phyloP scores from a whole-genome alignment of 164 flowering plant genomes.

The Berberis vulgaris region DNA sequence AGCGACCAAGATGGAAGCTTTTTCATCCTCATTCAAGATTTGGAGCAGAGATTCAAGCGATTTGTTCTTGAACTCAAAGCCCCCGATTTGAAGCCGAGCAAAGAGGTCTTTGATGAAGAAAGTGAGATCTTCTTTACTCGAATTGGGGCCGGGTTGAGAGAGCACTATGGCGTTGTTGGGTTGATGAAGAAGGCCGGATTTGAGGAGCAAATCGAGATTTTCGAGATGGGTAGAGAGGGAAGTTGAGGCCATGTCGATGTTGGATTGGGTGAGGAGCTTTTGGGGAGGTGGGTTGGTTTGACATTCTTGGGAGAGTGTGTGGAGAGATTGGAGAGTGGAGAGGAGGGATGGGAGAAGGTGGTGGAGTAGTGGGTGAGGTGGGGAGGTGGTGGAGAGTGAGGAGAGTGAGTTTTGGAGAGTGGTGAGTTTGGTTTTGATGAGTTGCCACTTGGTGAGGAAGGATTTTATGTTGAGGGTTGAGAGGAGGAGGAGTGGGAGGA shows the following conservation, averaged over 20 bases:
- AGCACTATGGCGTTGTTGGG: slow-evolving; percentile 64
- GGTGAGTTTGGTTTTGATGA: slow-evolving; percentile 33
- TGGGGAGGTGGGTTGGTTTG: slow-evolving; percentile 16
- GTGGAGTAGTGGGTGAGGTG: slow-evolving; percentile 43
- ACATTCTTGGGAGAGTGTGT: slow-evolving; percentile 42
- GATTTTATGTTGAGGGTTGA: slow-evolving; percentile 31
- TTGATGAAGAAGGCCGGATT: slow-evolving; percentile 62
- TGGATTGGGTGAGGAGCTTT: slow-evolving; percentile 73
- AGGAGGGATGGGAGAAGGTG: slow-evolving; percentile 50
- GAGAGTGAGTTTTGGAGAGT: slow-evolving; percentile 28
- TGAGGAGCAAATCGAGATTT: slow-evolving; percentile 58
- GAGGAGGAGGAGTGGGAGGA: slow-evolving; percentile 30
- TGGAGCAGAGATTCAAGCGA: slow-evolving; percentile 64
- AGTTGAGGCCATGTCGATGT: slow-evolving; percentile 64
- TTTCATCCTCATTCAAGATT: slow-evolving; percentile 39
- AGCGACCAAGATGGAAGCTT: slow-evolving; percentile 39
- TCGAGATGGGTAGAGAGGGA: slow-evolving; percentile 41
- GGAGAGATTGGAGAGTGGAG: slow-evolving; percentile 41
- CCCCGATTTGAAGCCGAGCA: slow-evolving; percentile 71
- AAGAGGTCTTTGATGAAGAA: slow-evolving; percentile 60
- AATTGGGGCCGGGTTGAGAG: slow-evolving; percentile 44
- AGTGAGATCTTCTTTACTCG: slow-evolving; percentile 41
- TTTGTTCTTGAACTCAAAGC: slow-evolving; percentile 64
- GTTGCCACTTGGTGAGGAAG: slow-evolving; percentile 49
- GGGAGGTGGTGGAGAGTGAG: slow-evolving; percentile 35